These are phyloP conservation scores for Gracilaria vermiculophylla DNA, from an alignment of 23 red algal species.

Conservation along the genomic window DNA sequence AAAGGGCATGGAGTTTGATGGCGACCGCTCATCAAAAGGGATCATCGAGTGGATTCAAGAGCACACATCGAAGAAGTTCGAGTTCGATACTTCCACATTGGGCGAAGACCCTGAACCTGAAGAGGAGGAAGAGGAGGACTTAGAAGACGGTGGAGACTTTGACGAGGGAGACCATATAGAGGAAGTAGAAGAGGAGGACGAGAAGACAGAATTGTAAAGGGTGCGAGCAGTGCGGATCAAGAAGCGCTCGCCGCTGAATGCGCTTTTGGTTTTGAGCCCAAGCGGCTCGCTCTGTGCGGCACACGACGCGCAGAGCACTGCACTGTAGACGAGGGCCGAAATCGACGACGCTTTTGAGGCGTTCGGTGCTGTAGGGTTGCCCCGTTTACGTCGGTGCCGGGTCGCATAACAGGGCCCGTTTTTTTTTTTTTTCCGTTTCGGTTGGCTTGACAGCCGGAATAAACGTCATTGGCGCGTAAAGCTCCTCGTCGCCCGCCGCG, in stretches of 20 bases:
- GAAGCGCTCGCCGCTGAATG: no score
- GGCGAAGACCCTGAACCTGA: constrained; percentile 69
- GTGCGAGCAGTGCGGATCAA: no score
- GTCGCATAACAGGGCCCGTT: no score
- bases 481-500: no score
- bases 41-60: constrained; percentile 82
- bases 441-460: not conserved
- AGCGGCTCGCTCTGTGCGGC: not conserved
- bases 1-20: constrained; percentile 77
- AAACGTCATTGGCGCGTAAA: no score
- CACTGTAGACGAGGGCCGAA: no score
- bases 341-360: no score
- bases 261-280: not conserved
- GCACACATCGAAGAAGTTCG: constrained; percentile 72
- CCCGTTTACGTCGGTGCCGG: no score
- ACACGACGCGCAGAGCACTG: not conserved
- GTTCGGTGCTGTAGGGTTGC: no score
- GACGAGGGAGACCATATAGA: not conserved
- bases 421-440: not conserved
- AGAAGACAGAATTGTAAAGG: constrained; percentile 33
- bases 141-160: constrained; percentile 24
- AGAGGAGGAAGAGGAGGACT: constrained; percentile 53
- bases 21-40: constrained; percentile 58
- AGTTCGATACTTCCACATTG: constrained; percentile 44
- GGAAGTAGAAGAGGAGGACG: not conserved